phyloP scores from a whole-genome alignment of 495 filamentous ascomycete genomes.

The Hypoxylon fuscum region DNA sequence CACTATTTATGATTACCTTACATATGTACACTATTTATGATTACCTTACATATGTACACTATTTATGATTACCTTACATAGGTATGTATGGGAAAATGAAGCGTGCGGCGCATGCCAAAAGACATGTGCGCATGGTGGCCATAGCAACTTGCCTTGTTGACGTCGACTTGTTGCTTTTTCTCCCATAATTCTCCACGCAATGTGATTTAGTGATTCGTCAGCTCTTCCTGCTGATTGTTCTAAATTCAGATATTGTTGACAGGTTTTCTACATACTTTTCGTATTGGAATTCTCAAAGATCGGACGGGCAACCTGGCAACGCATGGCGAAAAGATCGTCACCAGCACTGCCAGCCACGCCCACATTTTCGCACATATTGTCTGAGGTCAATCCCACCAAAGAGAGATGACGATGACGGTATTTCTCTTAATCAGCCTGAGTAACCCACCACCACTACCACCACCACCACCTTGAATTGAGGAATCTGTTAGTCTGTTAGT shows the following conservation, averaged over 20 bases:
- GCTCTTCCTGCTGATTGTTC: slow-evolving; percentile 21
- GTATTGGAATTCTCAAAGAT: slow-evolving; percentile 29
- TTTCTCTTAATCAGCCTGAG: slow-evolving; percentile 29
- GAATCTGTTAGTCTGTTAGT: slow-evolving; percentile 10
- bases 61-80: no score
- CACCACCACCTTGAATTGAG: neutral
- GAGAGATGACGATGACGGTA: slow-evolving; percentile 29
- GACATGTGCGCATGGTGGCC: slow-evolving; percentile 6
- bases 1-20: no score
- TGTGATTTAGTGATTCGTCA: slow-evolving; percentile 24
- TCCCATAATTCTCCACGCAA: slow-evolving; percentile 6
- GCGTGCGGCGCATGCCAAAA: slow-evolving; percentile 2
- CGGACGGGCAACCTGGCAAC: slow-evolving; percentile 20
- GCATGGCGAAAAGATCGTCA: slow-evolving; percentile 40
- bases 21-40: no score
- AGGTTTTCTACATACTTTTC: slow-evolving; percentile 20
- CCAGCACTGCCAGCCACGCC: slow-evolving; percentile 27
- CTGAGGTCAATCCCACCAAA: slow-evolving; percentile 19
- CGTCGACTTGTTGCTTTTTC: slow-evolving; percentile 17
- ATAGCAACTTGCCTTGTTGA: slow-evolving; percentile 31
- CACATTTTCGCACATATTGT: slow-evolving; percentile 30
- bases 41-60: no score
- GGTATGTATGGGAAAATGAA: slow-evolving; percentile 19
- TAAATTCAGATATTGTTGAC: slow-evolving; percentile 27
- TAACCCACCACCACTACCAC: slow-evolving; percentile 24